A percentile compares a stretch with the other conserved stretches of the same genome.
Evolutionary conservation across 148 eudicot genomes (phyloP).

Genomic region (Polygonum maritimum): DNA sequence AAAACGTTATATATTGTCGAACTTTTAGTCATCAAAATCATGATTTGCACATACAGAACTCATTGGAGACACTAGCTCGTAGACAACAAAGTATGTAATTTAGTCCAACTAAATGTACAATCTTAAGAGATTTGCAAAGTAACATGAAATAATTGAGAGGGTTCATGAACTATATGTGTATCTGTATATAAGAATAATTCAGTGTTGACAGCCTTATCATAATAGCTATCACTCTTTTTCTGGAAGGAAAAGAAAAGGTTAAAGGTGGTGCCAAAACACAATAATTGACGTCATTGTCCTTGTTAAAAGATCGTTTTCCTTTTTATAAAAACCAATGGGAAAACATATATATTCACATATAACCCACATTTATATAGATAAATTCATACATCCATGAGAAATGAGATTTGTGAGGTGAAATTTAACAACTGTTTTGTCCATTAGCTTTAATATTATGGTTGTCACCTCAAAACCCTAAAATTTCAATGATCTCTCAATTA

Average conservation of each 20-base stretch:
- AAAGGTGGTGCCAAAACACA: neutral
- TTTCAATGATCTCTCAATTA: neutral
- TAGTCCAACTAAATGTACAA: conserved; percentile 1
- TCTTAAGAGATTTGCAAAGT: neutral
- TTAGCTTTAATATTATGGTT: neutral
- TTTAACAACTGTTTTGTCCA: conserved; percentile 4
- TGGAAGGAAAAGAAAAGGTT: neutral
- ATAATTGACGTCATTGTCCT: neutral
- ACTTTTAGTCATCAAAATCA: no score
- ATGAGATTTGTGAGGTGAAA: neutral
- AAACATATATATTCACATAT: no score
- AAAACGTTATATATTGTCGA: no score
- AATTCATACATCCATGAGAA: neutral
- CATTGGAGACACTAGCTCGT: neutral
- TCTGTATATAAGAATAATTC: neutral
- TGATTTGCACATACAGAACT: neutral
- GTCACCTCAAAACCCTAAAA: neutral
- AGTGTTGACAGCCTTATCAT: neutral
- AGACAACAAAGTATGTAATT: neutral
- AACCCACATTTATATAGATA: neutral
- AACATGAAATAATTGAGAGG: conserved; percentile 7
- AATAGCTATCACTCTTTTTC: neutral
- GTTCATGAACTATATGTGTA: neutral
- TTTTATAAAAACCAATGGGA: neutral
- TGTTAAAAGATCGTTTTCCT: neutral